These are phyloP conservation scores for Mycena citricolor DNA, from an alignment of 1,284 basidiomycete genomes.

Conservation along the genomic window DNA sequence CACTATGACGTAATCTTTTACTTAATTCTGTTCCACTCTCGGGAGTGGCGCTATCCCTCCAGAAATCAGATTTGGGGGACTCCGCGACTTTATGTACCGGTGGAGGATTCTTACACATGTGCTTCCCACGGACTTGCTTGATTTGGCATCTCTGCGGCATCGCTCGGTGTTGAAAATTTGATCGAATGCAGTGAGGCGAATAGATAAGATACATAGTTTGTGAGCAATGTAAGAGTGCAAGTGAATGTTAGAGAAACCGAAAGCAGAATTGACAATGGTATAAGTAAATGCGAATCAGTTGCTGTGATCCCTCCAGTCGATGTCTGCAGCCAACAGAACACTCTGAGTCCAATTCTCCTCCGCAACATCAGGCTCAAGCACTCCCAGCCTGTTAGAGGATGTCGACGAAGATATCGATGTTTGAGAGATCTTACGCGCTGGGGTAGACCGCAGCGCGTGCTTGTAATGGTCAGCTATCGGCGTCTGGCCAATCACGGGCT, in stretches of 20 bases:
- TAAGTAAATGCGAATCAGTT: slow-evolving; percentile 12
- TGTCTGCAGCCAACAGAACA: slow-evolving; percentile 55
- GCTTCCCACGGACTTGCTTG: too few relatives aligned
- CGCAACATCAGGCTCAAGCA: slow-evolving; percentile 41
- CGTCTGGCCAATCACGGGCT: slow-evolving; percentile 34
- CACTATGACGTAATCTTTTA: too few relatives aligned
- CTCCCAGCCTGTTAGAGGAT: slow-evolving; percentile 43
- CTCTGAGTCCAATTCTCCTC: slow-evolving; percentile 61
- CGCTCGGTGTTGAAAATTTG: too few relatives aligned
- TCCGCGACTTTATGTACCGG: too few relatives aligned
- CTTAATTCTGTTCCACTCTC: too few relatives aligned
- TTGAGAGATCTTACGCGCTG: slow-evolving; percentile 26
- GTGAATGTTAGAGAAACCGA: slow-evolving; percentile 2
- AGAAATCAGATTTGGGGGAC: too few relatives aligned
- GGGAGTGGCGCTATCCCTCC: too few relatives aligned
- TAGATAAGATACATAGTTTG: slow-evolving; percentile 18
- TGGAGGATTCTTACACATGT: too few relatives aligned
- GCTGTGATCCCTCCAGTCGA: slow-evolving; percentile 26
- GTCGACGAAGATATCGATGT: slow-evolving; percentile 30
- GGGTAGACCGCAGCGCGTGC: slow-evolving; percentile 34
- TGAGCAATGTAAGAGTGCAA: slow-evolving; percentile 5
- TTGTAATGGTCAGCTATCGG: slow-evolving; percentile 50
- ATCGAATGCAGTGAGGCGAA: slow-evolving; percentile 1
- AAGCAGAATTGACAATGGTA: too few relatives aligned
- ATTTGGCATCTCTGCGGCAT: too few relatives aligned